Evolutionary conservation across 2,329 filamentous ascomycete species (phyloP).

Genomic region (Shiraia sp.): DNA sequence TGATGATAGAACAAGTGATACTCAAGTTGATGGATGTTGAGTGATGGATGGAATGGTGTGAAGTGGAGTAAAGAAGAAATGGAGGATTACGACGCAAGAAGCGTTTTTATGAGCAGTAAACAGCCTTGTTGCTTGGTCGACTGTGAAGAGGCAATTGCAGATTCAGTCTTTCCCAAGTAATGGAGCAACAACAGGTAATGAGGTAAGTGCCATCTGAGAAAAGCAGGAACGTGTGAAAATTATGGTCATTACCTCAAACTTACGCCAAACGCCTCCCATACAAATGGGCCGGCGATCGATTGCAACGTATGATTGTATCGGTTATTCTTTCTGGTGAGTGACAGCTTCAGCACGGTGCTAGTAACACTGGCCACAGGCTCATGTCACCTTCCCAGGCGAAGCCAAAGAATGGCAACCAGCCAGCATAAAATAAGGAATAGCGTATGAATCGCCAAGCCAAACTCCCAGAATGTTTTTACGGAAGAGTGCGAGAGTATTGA

Average conservation of each 20-base stretch:
- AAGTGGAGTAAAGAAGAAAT: slow-evolving; percentile 21
- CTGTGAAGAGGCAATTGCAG: slow-evolving; percentile 4
- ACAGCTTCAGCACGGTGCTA: not conserved
- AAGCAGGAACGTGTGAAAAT: no score
- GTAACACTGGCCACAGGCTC: not conserved
- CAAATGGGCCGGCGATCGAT: no score
- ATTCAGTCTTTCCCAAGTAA: not conserved
- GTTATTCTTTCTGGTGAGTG: not conserved
- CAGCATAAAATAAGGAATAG: no score
- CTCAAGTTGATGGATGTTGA: slow-evolving; percentile 13
- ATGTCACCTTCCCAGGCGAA: not conserved
- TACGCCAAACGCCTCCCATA: no score
- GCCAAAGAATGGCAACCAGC: not conserved
- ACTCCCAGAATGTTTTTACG: no score
- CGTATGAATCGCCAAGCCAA: no score
- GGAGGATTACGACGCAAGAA: slow-evolving; percentile 2
- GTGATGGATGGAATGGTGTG: slow-evolving; percentile 16
- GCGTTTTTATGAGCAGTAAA: slow-evolving; percentile 2
- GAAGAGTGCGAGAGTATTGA: no score
- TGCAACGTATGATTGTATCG: no score
- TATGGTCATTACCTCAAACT: no score
- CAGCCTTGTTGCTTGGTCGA: slow-evolving; percentile 7
- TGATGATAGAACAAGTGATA: slow-evolving; percentile 15
- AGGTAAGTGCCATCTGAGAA: no score
- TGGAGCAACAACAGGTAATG: no score